A percentile compares a stretch with the other conserved stretches of the same genome.
Conservation (phyloP, 2,329 filamentous ascomycete species). For the Endoconidiophora polonica region DNA sequence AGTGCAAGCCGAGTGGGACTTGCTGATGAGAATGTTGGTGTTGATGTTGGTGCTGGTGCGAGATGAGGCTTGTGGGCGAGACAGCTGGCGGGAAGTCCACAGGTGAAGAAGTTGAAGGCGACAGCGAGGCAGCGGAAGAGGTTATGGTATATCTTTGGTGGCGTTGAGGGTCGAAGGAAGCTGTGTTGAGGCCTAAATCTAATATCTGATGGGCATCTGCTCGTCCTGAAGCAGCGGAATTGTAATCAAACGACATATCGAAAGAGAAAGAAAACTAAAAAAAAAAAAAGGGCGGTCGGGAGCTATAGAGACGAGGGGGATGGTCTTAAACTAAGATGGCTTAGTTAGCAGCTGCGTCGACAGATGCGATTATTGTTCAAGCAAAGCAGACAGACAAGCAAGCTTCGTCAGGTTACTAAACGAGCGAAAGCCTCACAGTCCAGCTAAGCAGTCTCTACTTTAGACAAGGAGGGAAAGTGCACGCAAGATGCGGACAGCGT, state of each 20-base stretch:
- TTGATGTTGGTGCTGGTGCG: conserved; percentile 15
- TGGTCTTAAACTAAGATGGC: conserved; percentile 9
- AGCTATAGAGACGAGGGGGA: conserved; percentile 6
- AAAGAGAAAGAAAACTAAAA: conserved; percentile 9
- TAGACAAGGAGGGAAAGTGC: neutral
- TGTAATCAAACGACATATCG: conserved; percentile 13
- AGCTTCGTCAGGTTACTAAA: conserved; percentile 5
- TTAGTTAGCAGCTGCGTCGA: conserved; percentile 2
- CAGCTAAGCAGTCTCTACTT: neutral
- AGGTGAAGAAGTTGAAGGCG: conserved; percentile 3
- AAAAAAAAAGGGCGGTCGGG: conserved; percentile 8
- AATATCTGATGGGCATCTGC: conserved; percentile 9
- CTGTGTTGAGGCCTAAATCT: conserved; percentile 4
- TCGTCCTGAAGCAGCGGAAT: conserved; percentile 6
- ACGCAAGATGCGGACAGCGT: neutral
- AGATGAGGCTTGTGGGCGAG: conserved; percentile 3
- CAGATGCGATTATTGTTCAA: conserved; percentile 1
- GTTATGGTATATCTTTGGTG: conserved; percentile 19
- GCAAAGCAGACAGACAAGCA: neutral
- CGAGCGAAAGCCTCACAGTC: conserved; percentile 1
- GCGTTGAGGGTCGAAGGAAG: conserved; percentile 12
- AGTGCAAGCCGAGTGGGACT: conserved; percentile 9
- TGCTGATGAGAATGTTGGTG: conserved; percentile 16
- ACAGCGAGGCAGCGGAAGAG: neutral
- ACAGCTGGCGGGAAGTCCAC: conserved; percentile 15